Evolutionary conservation across 768 basidiomycete genomes (phyloP), one percentile per base, ranked within the genome.

Genomic region (Tulasnella sp.): DNA sequence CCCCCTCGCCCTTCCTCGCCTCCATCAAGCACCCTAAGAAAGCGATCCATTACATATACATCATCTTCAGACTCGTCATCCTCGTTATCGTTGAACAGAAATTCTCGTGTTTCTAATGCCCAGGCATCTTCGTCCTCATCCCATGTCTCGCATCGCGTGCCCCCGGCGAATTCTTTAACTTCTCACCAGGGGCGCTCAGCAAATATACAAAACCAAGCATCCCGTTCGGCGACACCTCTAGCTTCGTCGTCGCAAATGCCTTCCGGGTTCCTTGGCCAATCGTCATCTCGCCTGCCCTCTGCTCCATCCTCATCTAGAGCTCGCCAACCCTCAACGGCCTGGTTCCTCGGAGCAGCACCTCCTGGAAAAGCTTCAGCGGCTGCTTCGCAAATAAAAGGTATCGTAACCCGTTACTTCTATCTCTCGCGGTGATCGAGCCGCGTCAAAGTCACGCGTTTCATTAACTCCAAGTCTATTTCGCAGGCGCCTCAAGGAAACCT

Each of bases 1-100:
- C 86, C 86, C 85, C 85, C 86, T 80, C 81, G 84, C 83, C 85
- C 88, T 83, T 83, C 87, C 77, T 86, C 86, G 84, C 83, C 85
- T 84, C 86, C 87, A 78, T 85, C 85, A 31, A 58, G 48, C 73
- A 72, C 18, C 64, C 7, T 28, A 64, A 73, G 48, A 28, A 72
- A 72, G 44, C 78, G 73, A 42, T 80, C 73, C 41, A 44, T 75
- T 28, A 74, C 41, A n/a, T 80, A 80, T 37, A 73, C 78, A 12
- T 80, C 78, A 34, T 80, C 78, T 74, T 80, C 78, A 44, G 78
- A 80, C 11, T 80, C 78, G 22, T 80, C 42, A 6, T 44, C 41
- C 8, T 20, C 34, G 37, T 58, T 40, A 8, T 78, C 77, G 6
- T 80, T 69, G n/a, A 80, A 73, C 73, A 58, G 69, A 41, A 73